Base-by-base conservation (phyloP, 192 early-diverging fungal species). In the Helicostylum pulchrum region DNA sequence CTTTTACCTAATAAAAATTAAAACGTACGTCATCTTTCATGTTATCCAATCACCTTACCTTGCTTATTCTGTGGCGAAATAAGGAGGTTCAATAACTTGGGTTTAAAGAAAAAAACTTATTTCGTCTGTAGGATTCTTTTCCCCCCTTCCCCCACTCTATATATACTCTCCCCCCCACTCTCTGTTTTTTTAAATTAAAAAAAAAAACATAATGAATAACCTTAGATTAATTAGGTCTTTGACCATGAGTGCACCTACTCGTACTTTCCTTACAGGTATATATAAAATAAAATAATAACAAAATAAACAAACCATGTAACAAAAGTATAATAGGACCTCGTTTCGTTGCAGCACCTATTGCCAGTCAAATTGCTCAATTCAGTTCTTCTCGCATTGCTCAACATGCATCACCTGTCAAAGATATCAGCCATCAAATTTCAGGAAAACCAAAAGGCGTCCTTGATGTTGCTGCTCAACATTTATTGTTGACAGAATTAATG, bases 401-500 rank as follows among this genome's bases (percentile, higher is more conserved):
- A 44, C 47, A 65, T 56, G 73, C 72, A 8, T 36, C 73, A 21
- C 60, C 49, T 46, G 17, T 44, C 15, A 26, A n/a, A 20, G 65
- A 72, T 32, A 49, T 53, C 19, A 62, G 43, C 34, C 54, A 67
- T 11, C 71, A 72, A 15, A 47, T 63, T 21, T 49, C 65, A 20
- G 65, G 71, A 39, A 57, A 70, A 45, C 55, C 61, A 4, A 55
- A 42, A 12, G 56, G 66, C 23, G 54, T 61, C 39, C 60, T 85
- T 52, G 83, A 85, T 53, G 73, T 75, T 53, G 77, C 80, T 44
- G 90, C 92, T 26, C 85, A 88, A 70, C 85, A 88, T 31, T 82
- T 98, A 72, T 85, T 96, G 44, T 83, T 98, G 74, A 96, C 94
- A 46, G 96, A 98, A 73, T 76, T 98, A 54, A 70, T 94, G 30